phyloP scores from a whole-genome alignment of 163 green algal genomes.

The Volvox carteri region DNA sequence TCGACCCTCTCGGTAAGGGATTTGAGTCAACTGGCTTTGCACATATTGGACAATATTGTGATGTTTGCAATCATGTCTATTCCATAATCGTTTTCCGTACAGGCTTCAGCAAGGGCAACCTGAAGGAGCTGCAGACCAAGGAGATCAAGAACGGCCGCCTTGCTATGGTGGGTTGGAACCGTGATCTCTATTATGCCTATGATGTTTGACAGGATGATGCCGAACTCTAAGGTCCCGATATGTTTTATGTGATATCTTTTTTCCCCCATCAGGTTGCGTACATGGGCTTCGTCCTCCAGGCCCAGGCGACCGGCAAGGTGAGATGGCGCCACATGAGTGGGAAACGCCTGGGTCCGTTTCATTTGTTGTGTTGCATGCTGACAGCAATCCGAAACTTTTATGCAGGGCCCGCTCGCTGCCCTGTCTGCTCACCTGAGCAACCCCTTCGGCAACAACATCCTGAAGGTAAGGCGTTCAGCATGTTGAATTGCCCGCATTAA shows the following conservation, averaged over 20 bases:
- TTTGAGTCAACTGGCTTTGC: no score
- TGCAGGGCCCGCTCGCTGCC: conserved; percentile 80
- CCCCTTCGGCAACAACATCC: conserved; percentile 86
- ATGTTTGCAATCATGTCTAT: no score
- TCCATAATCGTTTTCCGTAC: conserved; percentile 68
- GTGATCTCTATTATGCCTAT: no score
- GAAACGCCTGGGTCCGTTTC: neutral
- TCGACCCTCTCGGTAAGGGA: conserved; percentile 76
- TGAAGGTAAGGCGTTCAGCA: conserved; percentile 51
- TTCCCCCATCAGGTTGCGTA: conserved; percentile 72
- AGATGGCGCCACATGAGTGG: neutral
- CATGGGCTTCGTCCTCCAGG: conserved; percentile 79
- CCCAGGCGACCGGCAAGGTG: conserved; percentile 83
- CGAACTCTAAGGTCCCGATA: no score
- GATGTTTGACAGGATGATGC: no score
- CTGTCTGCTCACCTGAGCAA: conserved; percentile 85
- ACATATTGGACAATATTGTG: no score
- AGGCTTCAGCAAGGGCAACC: conserved; percentile 83
- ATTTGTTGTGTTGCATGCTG: conserved; percentile 4
- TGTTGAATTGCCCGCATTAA: no score
- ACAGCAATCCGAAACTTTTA: no score
- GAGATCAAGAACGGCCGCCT: conserved; percentile 96
- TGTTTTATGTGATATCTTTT: no score
- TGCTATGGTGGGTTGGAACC: conserved; percentile 60
- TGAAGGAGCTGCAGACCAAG: conserved; percentile 85